Conservation (phyloP, 345 rosid genomes). For the Euphorbia tirucalli region DNA sequence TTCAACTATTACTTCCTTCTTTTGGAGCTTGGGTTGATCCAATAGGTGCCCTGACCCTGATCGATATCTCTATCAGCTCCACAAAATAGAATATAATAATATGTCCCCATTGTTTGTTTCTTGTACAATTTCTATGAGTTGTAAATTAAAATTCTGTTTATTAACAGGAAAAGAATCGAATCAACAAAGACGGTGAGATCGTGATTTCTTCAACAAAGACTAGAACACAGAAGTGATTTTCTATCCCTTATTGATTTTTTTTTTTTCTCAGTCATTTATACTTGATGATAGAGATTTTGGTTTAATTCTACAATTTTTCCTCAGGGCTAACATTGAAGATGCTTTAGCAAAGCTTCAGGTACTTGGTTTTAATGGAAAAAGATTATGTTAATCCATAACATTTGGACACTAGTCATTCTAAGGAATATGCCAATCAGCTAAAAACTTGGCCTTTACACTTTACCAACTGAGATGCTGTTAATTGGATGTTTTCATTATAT, state of each 20-base stretch:
- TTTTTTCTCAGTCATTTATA: not conserved
- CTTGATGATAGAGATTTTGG: not conserved
- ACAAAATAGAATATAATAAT: not conserved
- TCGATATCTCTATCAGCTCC: too few species aligned
- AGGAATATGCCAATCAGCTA: not conserved
- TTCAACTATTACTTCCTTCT: not conserved
- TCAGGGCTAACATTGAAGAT: conserved; percentile 92
- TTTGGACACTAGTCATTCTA: not conserved
- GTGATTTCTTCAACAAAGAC: conserved; percentile 95
- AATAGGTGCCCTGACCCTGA: too few species aligned
- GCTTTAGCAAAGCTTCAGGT: conserved; percentile 91
- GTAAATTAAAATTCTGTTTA: conserved; percentile 1
- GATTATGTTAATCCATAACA: too few species aligned
- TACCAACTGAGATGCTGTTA: not conserved
- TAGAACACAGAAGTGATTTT: conserved; percentile 77
- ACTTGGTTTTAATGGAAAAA: conserved; percentile 1
- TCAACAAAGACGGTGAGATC: conserved; percentile 94
- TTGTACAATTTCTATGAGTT: not conserved
- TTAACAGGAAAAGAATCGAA: conserved; percentile 88
- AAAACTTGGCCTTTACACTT: not conserved
- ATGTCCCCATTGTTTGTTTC: not conserved
- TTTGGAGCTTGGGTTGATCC: not conserved
- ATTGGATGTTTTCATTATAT: not conserved
- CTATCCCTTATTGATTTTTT: conserved; percentile 9
- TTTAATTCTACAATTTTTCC: conserved; percentile 21